Base-by-base conservation (phyloP, 192 early-diverging fungal genomes). In the Funneliformis mosseae region DNA sequence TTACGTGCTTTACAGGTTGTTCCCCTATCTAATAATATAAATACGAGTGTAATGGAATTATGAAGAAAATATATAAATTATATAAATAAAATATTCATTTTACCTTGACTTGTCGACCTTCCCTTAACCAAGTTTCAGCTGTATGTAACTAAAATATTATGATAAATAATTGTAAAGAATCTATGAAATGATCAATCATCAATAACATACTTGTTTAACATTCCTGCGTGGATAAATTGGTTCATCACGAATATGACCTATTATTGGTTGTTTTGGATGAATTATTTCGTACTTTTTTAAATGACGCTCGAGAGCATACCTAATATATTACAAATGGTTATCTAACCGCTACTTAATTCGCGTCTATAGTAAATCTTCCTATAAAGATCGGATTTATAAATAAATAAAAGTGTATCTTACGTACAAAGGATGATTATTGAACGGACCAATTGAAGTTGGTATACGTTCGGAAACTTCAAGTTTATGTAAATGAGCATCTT, bases 261-360 rank as follows among this genome's bases (percentile, higher is more conserved):
- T 83, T n/a, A 92, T 80, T 9, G 94, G 91, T 25, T 83, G 77
- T 0, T 82, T 81, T 16, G 96, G 95, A 80, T 95, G 80, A 1
- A 99, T 82, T 4, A 95, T 85, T 75, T 99, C 92, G 72, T 88
- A 91, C 72, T 95, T 92, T 61, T 91, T 92, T 14, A 95, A 79
- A 78, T 98, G 95, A 61, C 96, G 87, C 72, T 97, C 92, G 72
- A 99, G 86, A 14, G 91, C 95, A 85, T 93, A 96, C 16, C 91
- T 92, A 79, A 16, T 7, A 59, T 68, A 27, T 46, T 6, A 41
- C 74, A 59, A 59, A 39, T n/a, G 33, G 43, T 33, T 9, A 45
- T 28, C 46, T n/a, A n/a, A 33, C 8, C 23, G 55, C 14, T 27
- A 28, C 16, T 21, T 50, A n/a, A n/a, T n/a, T n/a, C n/a, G n/a